These are phyloP conservation scores for Globisporangium nagaii DNA, from an alignment of 352 stramenopile species.

Conservation along the genomic window DNA sequence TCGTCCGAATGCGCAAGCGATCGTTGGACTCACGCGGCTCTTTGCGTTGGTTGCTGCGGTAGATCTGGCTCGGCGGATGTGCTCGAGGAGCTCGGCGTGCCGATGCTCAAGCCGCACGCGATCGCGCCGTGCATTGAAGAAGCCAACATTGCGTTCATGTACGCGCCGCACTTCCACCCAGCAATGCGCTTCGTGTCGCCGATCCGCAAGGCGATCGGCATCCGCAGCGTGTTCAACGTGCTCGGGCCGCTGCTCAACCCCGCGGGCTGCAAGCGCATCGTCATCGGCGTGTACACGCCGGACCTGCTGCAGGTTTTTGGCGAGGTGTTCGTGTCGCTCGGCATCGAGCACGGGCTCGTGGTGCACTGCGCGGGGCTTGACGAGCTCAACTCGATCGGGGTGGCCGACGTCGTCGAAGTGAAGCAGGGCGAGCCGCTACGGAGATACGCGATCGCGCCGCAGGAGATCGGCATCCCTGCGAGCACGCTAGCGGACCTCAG, in stretches of 20 bases:
- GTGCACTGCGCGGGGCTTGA: conserved; percentile 98
- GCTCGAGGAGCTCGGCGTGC: conserved; percentile 94
- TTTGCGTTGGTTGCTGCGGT: neutral
- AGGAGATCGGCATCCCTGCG: conserved; percentile 84
- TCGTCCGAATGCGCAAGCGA: neutral
- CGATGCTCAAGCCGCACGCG: conserved; percentile 88
- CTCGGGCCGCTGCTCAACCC: conserved; percentile 98
- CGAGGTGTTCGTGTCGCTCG: conserved; percentile 82
- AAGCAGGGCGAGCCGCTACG: conserved; percentile 36
- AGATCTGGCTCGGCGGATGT: conserved; percentile 95
- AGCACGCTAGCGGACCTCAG: conserved; percentile 94
- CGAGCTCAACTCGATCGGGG: conserved; percentile 96
- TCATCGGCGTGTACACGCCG: conserved; percentile 99
- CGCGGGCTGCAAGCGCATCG: conserved; percentile 89
- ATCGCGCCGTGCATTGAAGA: conserved; percentile 92
- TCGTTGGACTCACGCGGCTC: neutral
- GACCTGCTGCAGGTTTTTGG: conserved; percentile 86
- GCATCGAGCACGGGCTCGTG: conserved; percentile 96
- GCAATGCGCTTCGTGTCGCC: conserved; percentile 94
- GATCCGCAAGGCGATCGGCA: conserved; percentile 93
- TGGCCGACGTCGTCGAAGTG: conserved; percentile 78
- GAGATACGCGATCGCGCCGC: conserved; percentile 36
- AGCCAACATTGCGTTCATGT: conserved; percentile 97
- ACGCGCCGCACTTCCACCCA: conserved; percentile 95
- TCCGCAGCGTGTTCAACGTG: conserved; percentile 98